Evolutionary conservation across 148 eudicot genomes (phyloP), one percentile per base, ranked within the genome.

Genomic region (Vaccinium macrocarpon): DNA sequence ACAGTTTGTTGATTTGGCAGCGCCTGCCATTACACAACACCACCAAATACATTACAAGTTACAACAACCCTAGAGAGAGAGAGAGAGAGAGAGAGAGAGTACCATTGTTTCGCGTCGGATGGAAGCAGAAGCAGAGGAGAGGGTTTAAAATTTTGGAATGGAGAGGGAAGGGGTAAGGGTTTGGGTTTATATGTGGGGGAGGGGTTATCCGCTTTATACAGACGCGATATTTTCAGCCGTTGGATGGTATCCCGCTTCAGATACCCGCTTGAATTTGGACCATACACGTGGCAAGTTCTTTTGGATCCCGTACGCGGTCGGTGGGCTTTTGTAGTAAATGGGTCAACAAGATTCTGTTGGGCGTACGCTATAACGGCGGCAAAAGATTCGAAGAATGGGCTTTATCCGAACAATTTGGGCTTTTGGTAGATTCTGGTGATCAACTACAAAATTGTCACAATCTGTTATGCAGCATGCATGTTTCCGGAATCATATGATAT

Each of bases 1-100:
- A 78, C 81, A 52, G 81, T 78, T 78, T 32, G 46, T 53, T 78
- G 81, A 78, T 78, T 78, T 0, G 46, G 81, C 21, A 78, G 81
- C 29, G 81, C 81, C 81, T 78, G 46, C 62, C n/a, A 23, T 64
- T 6, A 27, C 16, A 73, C 77, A 78, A 2, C 21, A 51, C 42
- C 16, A 23, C 6, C 6, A 53, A 18, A 29, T 13, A 32, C 81
- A 78, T 51, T 23, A 76, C n/a, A n/a, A n/a, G n/a, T n/a, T n/a
- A 35, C 13, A 23, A 29, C 14, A 12, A 8, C 16, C 11, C 0
- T 0, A 21, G 1, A 6, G 14, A 19, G 4, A 75, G 35, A 50
- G 78, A 38, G 53, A 76, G 56, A 76, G 32, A 76, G 52, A 76
- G 52, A 46, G 15, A 68, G 73, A 25, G 73, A 12, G 73, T 53